Evolutionary conservation across 140 eudicot species (phyloP), one percentile per base, ranked within the genome.

Genomic region (Senecio squalidus): DNA sequence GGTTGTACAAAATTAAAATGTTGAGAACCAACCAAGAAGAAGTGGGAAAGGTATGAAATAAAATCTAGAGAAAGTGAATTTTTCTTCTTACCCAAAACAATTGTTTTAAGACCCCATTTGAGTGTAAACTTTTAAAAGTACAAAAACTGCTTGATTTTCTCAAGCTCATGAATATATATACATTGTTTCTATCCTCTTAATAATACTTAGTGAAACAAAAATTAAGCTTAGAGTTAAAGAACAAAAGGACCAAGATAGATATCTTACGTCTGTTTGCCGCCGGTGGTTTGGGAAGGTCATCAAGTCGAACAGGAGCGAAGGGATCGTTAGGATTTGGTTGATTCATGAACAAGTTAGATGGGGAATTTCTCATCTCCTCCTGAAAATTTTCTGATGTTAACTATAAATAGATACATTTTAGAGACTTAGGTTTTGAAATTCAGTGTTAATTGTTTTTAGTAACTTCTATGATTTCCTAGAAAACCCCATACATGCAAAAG

Each of bases 251-350:
- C 8, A 14, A 53, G 38, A 24, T 14, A 31, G 49, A 25, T 18
- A 30, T 71, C 96, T 84, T 71, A 92, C 98, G 96, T 67, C 95
- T 74, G 77, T 84, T 92, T n/a, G 94, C 86, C 39, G 70, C 92
- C 1, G 96, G 95, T 48, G 95, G 95, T 74, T 82, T 87, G 0
- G 95, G 98, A 50, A 87, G 87, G 60, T 92, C 96, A 55, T 86
- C 94, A 17, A 86, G 54, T 46, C 88, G 81, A 54, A 92, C 59
- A 0, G 92, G 79, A 78, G 68, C 58, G 21, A 84, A 25, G 9
- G 74, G 28, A 21, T 82, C 96, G 36, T 75, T 72, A 0, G 85
- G 85, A 66, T 69, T 78, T 6, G 78, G 72, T 69, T 81, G 94
- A 68, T 84, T 86, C 52, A 83, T 67, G 67, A 87, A 58, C 82